These are phyloP conservation scores for Skeletonema marinoi DNA, from an alignment of 108 stramenopile species.

Conservation along the genomic window DNA sequence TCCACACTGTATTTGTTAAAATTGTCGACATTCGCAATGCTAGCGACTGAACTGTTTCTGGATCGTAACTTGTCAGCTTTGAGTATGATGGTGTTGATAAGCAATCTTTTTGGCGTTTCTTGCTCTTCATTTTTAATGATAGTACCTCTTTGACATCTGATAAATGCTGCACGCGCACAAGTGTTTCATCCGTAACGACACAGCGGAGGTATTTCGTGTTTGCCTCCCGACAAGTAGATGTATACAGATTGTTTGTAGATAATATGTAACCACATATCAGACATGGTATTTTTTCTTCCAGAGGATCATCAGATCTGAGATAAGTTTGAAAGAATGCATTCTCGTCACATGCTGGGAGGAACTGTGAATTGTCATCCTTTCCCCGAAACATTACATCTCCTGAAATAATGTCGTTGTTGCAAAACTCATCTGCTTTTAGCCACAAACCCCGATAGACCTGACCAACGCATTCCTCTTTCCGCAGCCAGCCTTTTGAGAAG, in stretches of 20 bases:
- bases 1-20: slow-evolving; percentile 25
- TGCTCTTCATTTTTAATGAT: not conserved
- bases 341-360: not conserved
- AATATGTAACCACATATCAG: slow-evolving; percentile 36
- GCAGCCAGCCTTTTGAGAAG: slow-evolving; percentile 29
- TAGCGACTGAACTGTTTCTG: slow-evolving; percentile 40
- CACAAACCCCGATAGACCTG: slow-evolving; percentile 24
- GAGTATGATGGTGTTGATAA: slow-evolving; percentile 3
- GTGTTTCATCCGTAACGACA: slow-evolving; percentile 17
- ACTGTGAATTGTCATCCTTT: slow-evolving; percentile 10
- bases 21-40: slow-evolving; percentile 37
- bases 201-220: slow-evolving; percentile 4
- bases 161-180: slow-evolving; percentile 9
- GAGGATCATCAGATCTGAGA: slow-evolving; percentile 44
- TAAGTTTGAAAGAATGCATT: slow-evolving; percentile 15
- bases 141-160: not conserved
- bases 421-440: slow-evolving; percentile 18
- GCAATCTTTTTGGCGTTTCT: not conserved
- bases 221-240: not conserved
- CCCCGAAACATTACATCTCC: slow-evolving; percentile 22
- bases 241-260: slow-evolving; percentile 21
- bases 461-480: slow-evolving; percentile 5
- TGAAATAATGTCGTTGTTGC: slow-evolving; percentile 8
- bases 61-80: slow-evolving; percentile 30
- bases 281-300: slow-evolving; percentile 38